phyloP scores from a whole-genome alignment of 352 stramenopile genomes.

The Globisporangium iwayamae region DNA sequence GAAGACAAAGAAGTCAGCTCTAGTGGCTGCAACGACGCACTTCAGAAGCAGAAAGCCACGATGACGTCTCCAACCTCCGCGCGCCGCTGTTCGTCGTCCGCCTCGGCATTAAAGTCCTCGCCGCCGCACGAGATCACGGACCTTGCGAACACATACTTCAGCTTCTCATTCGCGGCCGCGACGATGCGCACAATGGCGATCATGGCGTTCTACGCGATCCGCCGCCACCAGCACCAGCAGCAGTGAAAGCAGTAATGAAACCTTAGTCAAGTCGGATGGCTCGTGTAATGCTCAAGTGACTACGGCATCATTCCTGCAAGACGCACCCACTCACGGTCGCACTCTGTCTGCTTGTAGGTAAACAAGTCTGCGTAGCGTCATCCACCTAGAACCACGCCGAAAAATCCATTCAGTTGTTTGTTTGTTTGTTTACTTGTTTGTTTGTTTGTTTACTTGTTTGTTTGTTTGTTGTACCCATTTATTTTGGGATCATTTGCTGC shows the following conservation, averaged over 20 bases:
- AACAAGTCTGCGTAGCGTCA: neutral
- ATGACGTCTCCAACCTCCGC: neutral
- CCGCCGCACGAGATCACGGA: slow-evolving; percentile 9
- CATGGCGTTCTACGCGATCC: slow-evolving; percentile 17
- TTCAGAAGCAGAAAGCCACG: neutral
- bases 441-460: neutral
- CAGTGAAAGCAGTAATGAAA: slow-evolving; percentile 15
- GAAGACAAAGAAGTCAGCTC: neutral
- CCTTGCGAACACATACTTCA: slow-evolving; percentile 16
- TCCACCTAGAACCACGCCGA: neutral
- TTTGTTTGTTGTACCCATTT: neutral
- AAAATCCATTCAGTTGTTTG: neutral
- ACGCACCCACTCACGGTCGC: too few relatives aligned
- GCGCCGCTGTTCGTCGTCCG: neutral
- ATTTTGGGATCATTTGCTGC: neutral
- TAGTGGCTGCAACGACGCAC: neutral
- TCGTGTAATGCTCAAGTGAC: too few relatives aligned
- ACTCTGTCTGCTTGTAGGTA: neutral
- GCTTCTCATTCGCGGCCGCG: slow-evolving; percentile 16
- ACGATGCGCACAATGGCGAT: slow-evolving; percentile 18
- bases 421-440: neutral
- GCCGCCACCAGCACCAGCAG: slow-evolving; percentile 37
- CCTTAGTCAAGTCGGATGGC: neutral
- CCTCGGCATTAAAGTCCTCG: neutral
- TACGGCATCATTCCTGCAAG: too few relatives aligned